Base-by-base conservation (phyloP, 1,284 basidiomycete species). In the Apiotrichum laibachii region DNA sequence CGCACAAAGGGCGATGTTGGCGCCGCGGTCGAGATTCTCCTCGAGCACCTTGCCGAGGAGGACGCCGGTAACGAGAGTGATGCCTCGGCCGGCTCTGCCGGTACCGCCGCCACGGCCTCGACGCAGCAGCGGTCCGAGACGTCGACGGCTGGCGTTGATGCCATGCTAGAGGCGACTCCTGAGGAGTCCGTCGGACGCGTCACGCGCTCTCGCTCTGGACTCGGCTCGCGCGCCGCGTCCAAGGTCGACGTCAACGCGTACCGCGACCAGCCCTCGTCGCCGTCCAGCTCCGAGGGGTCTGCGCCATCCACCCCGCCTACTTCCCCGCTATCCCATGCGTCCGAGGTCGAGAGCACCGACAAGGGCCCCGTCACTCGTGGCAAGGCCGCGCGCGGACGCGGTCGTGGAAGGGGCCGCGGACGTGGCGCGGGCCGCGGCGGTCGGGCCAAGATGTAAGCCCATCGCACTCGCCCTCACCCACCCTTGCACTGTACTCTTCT, bases 21-120 rank as follows among this genome's bases (percentile, higher is more conserved):
- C 31, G 70, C 67, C 31, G 71, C 73, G 2, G 67, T 73, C 44
- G 72, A 74, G 61, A 70, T 73, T 45, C 59, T 76, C 2, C 59
- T 74, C 18, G 71, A 76, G 51, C 68, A 73, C 34, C 50, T 72
- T 21, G 26, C 26, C 26, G 26, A 4, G 26, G 62, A 67, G 18
- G 46, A 53, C 11, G 69, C 68, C 16, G 61, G 49, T 19, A 47
- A 60, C n/a, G 59, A 46, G 31, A n/a, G 53, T 45, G 45, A 46
- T 46, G 49, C 35, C 44, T 19, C 40, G 2, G 15, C 40, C 5
- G 37, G 37, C 37, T 13, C 37, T 6, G 5, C 37, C 15, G 26
- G 26, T 7, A 53, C 44, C n/a, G 52, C 45, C 33, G 35, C 51
- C 49, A 40, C 46, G 45, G 40, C 54, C 40, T 49, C 35, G 42